A percentile compares a stretch with the other conserved stretches of the same genome.
These are phyloP conservation scores for Delphinella strobiligena DNA, from an alignment of 2,329 filamentous ascomycete genomes.

Conservation along the genomic window DNA sequence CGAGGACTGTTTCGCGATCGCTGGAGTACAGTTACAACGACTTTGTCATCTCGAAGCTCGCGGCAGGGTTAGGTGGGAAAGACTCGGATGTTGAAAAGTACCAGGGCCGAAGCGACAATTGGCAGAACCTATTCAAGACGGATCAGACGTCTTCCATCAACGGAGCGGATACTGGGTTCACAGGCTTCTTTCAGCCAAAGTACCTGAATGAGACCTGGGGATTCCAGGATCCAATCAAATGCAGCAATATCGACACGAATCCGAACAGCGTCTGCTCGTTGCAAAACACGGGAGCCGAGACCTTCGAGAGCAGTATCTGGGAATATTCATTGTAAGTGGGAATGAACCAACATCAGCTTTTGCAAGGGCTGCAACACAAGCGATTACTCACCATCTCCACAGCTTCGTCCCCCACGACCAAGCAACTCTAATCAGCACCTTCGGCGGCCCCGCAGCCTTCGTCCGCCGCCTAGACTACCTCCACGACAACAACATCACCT, in stretches of 20 bases:
- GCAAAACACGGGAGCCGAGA: constrained; percentile 42
- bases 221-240: constrained; percentile 48
- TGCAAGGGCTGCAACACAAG: neutral
- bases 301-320: constrained; percentile 61
- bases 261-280: constrained; percentile 13
- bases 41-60: constrained; percentile 54
- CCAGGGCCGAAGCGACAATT: constrained; percentile 46
- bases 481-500: constrained; percentile 29
- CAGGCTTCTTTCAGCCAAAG: constrained; percentile 58
- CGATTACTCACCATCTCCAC: no score
- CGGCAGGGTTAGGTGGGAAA: constrained; percentile 39
- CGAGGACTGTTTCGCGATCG: constrained; percentile 27
- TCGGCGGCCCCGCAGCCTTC: constrained; percentile 29
- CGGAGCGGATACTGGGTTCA: constrained; percentile 50
- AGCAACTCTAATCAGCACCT: constrained; percentile 23
- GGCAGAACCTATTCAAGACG: constrained; percentile 53
- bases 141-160: constrained; percentile 46
- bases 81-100: constrained; percentile 46
- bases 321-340: constrained; percentile 45
- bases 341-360: no score
- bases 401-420: constrained; percentile 38
- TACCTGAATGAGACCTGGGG: constrained; percentile 57
- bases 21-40: constrained; percentile 33
- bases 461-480: constrained; percentile 31
- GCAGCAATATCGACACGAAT: constrained; percentile 35